Base-by-base conservation (phyloP, 768 basidiomycete genomes). In the Boletus edulis region DNA sequence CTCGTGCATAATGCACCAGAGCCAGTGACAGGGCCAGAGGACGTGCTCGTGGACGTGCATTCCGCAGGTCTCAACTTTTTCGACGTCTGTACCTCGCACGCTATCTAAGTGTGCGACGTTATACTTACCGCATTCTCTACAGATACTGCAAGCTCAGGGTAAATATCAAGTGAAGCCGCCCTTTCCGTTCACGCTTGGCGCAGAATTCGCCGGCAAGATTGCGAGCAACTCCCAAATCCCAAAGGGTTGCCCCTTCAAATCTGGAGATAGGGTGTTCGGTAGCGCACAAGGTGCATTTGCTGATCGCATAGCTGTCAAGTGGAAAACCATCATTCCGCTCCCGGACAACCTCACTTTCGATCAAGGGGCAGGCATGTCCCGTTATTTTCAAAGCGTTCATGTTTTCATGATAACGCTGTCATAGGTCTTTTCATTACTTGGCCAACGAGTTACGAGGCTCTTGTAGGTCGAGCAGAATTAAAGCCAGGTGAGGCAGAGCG, bases 361-460 rank as follows among this genome's bases (percentile, higher is more conserved):
- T 56, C 85, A 96, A 69, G 95, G 93, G 5, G 87, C 93, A 57
- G 87, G 89, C 84, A 66, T 39, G 77, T 72, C 38, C 15, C n/a
- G 1, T 45, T 49, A 29, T 47, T 40, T 35, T 37, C 46, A 6
- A 22, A 35, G 42, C 24, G 37, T 15, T 17, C 1, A 20, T 7
- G 3, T 18, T 57, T 56, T 20, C 7, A 29, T 29, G 29, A 55
- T 46, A 4, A 34, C 32, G 47, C 51, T 47, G 42, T 17, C 20
- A 34, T 53, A 88, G 93, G 91, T 3, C 67, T 97, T 47, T 89
- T 72, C 61, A 73, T 98, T n/a, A 95, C 93, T 9, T 94, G 89
- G 84, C 91, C 94, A 0, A 98, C 96, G 7, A 89, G 86, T 57
- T 98, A 97, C 62, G 94, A 95, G 65, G 97, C 86, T 0, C 75